Base-by-base conservation (phyloP, 1,284 basidiomycete genomes). In the Apiotrichum brassicae region DNA sequence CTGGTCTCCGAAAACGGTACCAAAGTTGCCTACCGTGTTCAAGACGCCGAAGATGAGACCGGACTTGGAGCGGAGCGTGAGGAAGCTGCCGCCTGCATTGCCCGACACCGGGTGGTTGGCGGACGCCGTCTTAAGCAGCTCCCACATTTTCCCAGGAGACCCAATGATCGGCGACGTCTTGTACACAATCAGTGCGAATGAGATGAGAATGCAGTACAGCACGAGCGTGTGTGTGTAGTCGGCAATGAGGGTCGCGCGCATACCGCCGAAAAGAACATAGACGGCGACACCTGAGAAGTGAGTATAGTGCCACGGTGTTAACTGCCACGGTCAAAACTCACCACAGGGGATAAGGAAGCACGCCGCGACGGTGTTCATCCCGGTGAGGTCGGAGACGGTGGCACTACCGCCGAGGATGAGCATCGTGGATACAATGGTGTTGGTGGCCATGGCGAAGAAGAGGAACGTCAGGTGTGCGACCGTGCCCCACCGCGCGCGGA, bases 1-100 rank as follows among this genome's bases (percentile, higher is more conserved):
- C 53, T 72, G 70, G 46, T 69, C 65, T 61, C 82, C 79, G 56
- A 64, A 67, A 6, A 68, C 87, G 2, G 84, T 87, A 0, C 82
- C 83, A 58, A 89, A 89, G 73, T 88, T 88, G 4, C 85, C 55
- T 14, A 72, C 65, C 35, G 78, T 81, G 69, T 91, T 92, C 71
- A 93, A 85, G 11, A 92, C 81, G 22, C 88, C 87, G 91, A 46
- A 92, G 72, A 0, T 84, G 23, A 95, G 73, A 0, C 88, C 91
- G 48, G 83, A 80, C 68, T 82, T 81, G 6, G 83, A 86, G 25
- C 87, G 80, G 77, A 95, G 86, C 4, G 91, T 85, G 20, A 84
- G 71, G 66, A 84, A 85, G 4, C 77, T 79, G 2, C 82, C 82
- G 13, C 76, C 71, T 0, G 80, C 80, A 65, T 85, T 85, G 30